Conservation (phyloP, 345 rosid genomes). For the Lumnitzera littorea region DNA sequence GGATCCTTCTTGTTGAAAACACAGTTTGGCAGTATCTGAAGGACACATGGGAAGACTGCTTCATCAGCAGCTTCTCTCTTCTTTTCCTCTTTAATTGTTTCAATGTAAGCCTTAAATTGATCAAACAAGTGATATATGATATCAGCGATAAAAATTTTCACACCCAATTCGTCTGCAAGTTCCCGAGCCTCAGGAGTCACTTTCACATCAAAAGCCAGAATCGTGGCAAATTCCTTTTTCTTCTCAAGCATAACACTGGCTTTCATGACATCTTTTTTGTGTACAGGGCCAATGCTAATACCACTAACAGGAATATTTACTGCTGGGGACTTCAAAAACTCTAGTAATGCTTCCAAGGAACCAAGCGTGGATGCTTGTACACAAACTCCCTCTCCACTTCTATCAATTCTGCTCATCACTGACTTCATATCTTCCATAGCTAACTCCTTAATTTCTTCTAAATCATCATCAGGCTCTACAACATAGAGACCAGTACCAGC, state of each 20-base stretch:
- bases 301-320: constrained; percentile 92
- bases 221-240: constrained; percentile 86
- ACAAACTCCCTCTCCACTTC: constrained; percentile 85
- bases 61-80: constrained; percentile 89
- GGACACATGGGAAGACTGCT: constrained; percentile 90
- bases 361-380: constrained; percentile 97
- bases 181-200: constrained; percentile 90
- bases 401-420: constrained; percentile 78
- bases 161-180: constrained; percentile 80
- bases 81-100: constrained; percentile 80
- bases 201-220: constrained; percentile 94
- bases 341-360: constrained; percentile 91
- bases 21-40: constrained; percentile 67
- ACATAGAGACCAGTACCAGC: constrained; percentile 91
- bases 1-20: constrained; percentile 87
- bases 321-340: constrained; percentile 77
- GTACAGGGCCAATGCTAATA: constrained; percentile 85
- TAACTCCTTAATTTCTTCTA: constrained; percentile 60
- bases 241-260: constrained; percentile 94
- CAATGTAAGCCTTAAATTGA: constrained; percentile 80
- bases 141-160: constrained; percentile 91
- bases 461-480: constrained; percentile 66
- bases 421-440: constrained; percentile 85
- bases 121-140: constrained; percentile 91
- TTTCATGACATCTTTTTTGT: constrained; percentile 89